Evolutionary conservation across 2,329 filamentous ascomycete species (phyloP), one percentile per base, ranked within the genome.

Genomic region (Ophiostoma australiae): DNA sequence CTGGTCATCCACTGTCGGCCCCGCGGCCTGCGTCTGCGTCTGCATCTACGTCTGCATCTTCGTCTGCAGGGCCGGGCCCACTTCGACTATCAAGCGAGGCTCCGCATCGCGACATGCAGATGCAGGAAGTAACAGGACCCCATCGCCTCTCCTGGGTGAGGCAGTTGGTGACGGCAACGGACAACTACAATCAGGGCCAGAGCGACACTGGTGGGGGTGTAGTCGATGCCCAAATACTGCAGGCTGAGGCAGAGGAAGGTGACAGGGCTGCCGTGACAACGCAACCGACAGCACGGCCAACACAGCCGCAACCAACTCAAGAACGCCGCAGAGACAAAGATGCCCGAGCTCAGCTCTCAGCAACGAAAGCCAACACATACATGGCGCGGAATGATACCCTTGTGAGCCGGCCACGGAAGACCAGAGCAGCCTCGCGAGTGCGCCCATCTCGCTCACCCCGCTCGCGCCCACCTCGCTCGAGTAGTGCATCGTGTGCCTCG

Each of bases 31-130:
- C 55, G 55, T 23, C n/a, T 55, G 48, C 8, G n/a, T 10, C 20
- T 55, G 8, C 48, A 5, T 31, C 55, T 61, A 17, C 17, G 4
- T 23, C 52, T 55, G 52, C 52, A 23, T 27, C 52, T 55, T 17
- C 27, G 48, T 55, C 58, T 63, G 58, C 58, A 63, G 58, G 23
- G 5, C 61, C 13, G 61, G 61, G 61, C 63, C 63, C 63, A 66
- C 63, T 11, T 4, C 63, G 17, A 20, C 20, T 23, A n/a, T 39
- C 63, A 37, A 37, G 63, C 63, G 33, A 66, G 63, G 63, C 33
- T 66, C 63, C 63, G 63, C 35, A 37, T 66, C 33, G 4, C 8
- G 63, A 15, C 63, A 39, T 66, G 63, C 63, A 66, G 33, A n/a
- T 65, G 31, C 31, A 37, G 31, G 61, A 17, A 17, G 63, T 4